These are phyloP conservation scores for Serpula lacrymans DNA, from an alignment of 768 basidiomycete species.

Conservation along the genomic window DNA sequence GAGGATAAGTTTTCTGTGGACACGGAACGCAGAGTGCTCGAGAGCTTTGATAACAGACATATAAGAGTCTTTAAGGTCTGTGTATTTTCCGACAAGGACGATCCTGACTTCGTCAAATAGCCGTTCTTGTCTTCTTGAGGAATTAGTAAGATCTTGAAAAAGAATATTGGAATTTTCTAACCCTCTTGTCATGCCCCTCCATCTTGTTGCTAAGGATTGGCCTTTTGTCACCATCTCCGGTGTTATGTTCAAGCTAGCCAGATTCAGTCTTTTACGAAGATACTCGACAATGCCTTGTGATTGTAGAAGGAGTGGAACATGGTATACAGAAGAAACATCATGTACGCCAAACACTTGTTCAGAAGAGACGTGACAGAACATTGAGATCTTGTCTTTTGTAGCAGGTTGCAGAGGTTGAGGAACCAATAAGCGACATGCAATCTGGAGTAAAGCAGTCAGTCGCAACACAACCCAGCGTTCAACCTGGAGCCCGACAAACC, in stretches of 20 bases:
- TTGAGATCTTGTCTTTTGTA: constrained; percentile 94
- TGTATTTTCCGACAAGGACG: constrained; percentile 96
- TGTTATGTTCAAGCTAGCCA: constrained; percentile 54
- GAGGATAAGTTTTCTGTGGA: constrained; percentile 77
- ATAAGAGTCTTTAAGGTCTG: constrained; percentile 94
- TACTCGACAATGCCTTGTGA: constrained; percentile 91
- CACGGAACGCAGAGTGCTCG: constrained; percentile 94
- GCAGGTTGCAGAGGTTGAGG: constrained; percentile 76
- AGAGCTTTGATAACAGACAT: constrained; percentile 97
- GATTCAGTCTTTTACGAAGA: constrained; percentile 77
- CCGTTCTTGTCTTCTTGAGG: constrained; percentile 82
- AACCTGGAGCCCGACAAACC: constrained; percentile 41
- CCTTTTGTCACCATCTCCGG: constrained; percentile 61
- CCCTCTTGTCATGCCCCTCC: constrained; percentile 84
- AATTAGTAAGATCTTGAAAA: constrained; percentile 4
- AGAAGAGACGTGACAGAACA: constrained; percentile 95
- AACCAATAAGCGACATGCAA: constrained; percentile 86
- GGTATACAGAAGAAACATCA: constrained; percentile 95
- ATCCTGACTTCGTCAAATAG: constrained; percentile 87
- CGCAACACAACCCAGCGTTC: neutral
- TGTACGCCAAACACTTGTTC: constrained; percentile 94
- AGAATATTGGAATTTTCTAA: constrained; percentile 30
- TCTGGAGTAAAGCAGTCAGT: constrained; percentile 42
- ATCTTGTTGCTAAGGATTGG: constrained; percentile 59
- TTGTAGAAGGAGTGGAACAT: constrained; percentile 88